phyloP scores from a whole-genome alignment of 169 alveolate genomes.

The Plasmodium vivax region DNA sequence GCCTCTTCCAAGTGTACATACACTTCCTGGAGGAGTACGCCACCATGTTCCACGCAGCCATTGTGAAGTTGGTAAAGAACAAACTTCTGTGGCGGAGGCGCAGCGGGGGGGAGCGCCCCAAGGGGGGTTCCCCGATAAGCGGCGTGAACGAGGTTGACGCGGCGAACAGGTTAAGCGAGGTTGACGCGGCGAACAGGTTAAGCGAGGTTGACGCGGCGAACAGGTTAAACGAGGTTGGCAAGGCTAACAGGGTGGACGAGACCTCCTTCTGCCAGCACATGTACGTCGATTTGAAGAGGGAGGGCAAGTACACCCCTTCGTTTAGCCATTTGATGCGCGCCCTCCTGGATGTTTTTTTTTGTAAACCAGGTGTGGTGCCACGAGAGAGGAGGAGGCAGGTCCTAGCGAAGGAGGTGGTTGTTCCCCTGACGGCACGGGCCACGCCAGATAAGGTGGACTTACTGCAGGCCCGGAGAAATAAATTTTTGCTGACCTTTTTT shows the following conservation, averaged over 20 bases:
- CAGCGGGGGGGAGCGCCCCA: not conserved
- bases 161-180: not conserved
- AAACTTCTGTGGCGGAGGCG: not conserved
- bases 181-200: not conserved
- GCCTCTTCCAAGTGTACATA: constrained; percentile 27
- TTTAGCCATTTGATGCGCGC: constrained; percentile 31
- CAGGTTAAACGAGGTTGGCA: not conserved
- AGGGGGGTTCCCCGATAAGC: not conserved
- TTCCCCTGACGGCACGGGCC: not conserved
- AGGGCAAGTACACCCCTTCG: constrained; percentile 7
- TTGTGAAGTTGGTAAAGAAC: constrained; percentile 16
- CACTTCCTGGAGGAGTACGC: constrained; percentile 34
- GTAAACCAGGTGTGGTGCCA: not conserved
- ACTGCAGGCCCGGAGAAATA: not conserved
- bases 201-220: not conserved
- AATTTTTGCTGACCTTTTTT: constrained; percentile 12
- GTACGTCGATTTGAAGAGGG: constrained; percentile 5
- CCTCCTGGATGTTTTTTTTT: constrained; percentile 14
- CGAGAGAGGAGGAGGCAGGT: not conserved
- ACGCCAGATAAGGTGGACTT: not conserved
- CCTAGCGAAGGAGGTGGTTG: not conserved
- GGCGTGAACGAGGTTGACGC: not conserved
- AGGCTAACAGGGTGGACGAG: not conserved
- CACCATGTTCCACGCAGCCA: constrained; percentile 11
- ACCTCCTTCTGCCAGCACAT: constrained; percentile 7